Evolutionary conservation across 179 eudicot genomes (phyloP).

Genomic region (Silene noctiflora): DNA sequence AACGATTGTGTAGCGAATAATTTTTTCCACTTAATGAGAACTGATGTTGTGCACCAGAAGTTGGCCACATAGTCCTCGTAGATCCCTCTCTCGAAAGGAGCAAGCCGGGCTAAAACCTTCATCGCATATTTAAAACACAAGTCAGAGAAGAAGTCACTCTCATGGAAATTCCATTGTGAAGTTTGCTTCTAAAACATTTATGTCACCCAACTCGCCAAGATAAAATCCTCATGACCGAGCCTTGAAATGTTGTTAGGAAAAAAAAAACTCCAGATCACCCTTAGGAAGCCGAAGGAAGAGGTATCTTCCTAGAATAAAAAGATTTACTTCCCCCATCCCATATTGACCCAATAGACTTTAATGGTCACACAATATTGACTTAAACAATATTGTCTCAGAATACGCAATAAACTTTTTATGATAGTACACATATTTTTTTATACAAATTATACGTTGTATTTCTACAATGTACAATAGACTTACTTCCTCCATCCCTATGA

Average conservation of each 20-base stretch:
- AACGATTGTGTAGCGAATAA: conserved; percentile 54
- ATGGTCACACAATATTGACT: neutral
- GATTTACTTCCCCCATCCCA: neutral
- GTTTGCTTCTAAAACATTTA: neutral
- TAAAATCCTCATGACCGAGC: neutral
- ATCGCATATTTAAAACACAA: neutral
- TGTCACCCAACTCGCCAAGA: neutral
- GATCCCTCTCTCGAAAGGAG: conserved; percentile 93
- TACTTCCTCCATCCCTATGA: neutral
- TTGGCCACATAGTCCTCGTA: conserved; percentile 97
- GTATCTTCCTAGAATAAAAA: neutral
- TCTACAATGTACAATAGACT: neutral
- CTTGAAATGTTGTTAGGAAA: neutral
- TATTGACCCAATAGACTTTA: neutral
- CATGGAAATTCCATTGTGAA: neutral
- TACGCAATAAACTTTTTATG: neutral
- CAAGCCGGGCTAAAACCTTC: conserved; percentile 89
- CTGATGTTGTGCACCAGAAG: conserved; percentile 90
- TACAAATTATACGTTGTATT: neutral
- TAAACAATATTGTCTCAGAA: too few species aligned
- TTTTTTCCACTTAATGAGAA: conserved; percentile 77
- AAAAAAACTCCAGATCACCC: neutral
- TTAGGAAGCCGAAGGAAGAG: neutral
- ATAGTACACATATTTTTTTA: too few species aligned
- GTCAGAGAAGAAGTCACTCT: conserved; percentile 10